Conservation (phyloP, 345 rosid species). For the Salix arbutifolia region DNA sequence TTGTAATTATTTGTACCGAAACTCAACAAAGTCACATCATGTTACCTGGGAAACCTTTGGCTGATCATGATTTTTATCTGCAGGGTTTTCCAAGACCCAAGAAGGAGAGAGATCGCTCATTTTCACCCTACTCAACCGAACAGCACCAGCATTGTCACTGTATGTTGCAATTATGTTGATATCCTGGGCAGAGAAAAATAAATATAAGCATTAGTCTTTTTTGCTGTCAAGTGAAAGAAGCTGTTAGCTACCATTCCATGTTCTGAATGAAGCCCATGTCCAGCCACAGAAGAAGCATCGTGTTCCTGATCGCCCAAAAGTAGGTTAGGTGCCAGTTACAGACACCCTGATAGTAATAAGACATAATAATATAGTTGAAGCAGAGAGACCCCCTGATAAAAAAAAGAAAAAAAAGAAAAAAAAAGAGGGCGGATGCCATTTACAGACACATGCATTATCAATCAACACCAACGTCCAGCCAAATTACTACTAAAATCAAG, state of each 20-base stretch:
- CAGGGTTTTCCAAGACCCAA: constrained; percentile 78
- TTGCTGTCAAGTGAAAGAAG: constrained; percentile 7
- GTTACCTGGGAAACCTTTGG: constrained; percentile 50
- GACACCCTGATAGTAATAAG: not conserved
- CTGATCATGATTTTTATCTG: constrained; percentile 31
- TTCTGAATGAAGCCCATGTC: constrained; percentile 31
- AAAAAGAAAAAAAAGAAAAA: not conserved
- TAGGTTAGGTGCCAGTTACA: not conserved
- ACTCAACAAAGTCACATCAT: constrained; percentile 2
- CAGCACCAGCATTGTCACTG: constrained; percentile 60
- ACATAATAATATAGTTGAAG: not conserved
- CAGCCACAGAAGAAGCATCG: constrained; percentile 26
- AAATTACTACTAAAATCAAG: not conserved
- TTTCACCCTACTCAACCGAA: constrained; percentile 63
- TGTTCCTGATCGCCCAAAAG: constrained; percentile 26
- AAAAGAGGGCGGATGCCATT: not conserved
- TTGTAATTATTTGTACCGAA: not conserved
- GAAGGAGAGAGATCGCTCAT: constrained; percentile 87
- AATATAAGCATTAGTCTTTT: constrained; percentile 23
- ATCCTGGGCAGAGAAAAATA: constrained; percentile 50
- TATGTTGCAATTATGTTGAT: constrained; percentile 81
- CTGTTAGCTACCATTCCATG: constrained; percentile 48
- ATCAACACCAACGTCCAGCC: not conserved
- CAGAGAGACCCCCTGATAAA: not conserved
- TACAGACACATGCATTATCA: not conserved